Evolutionary conservation across 2,329 filamentous ascomycete genomes (phyloP), one percentile per base, ranked within the genome.

Genomic region (Tothia fuscella): DNA sequence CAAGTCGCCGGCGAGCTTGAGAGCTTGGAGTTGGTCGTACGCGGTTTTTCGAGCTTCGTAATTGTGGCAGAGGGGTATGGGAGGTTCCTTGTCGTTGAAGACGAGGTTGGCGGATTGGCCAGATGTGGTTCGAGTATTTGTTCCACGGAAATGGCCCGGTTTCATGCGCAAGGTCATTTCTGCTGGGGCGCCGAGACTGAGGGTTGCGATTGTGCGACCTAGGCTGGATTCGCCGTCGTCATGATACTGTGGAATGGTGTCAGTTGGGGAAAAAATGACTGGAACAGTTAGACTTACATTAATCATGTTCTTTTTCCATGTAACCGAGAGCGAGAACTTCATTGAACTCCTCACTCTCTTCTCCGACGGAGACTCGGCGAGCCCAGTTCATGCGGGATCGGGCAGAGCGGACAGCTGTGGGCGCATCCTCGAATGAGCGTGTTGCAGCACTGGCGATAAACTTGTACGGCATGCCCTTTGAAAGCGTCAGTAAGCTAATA

Each of bases 401-500:
- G 0, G 68, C 65, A 33, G 65, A 59, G 5, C 70, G 60, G 2
- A 82, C 64, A 0, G 64, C 56, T 1, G 56, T 43, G 0, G 70
- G 46, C 0, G 54, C 51, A 2, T 38, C 43, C 2, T 50, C 44
- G 35, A 60, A 60, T 4, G 49, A 48, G 0, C 26, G 19, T 24
- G 10, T 26, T 10, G 66, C 58, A 3, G 74, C 70, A 1, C 65
- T 61, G 1, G 78, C 76, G 26, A 74, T 67, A 50, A 77, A 82
- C 41, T 82, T 81, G 55, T 82, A 83, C 0, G 70, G 69, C 46
- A 77, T 77, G 2, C 78, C n/a, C n/a, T n/a, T n/a, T n/a, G n/a
- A n/a, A n/a, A n/a, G n/a, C n/a, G n/a, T n/a, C n/a, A n/a, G n/a
- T n/a, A n/a, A n/a, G n/a, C n/a, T n/a, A n/a, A n/a, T n/a, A n/a